Conservation (phyloP, 1,284 basidiomycete species). For the Cryptococcus sp. region DNA sequence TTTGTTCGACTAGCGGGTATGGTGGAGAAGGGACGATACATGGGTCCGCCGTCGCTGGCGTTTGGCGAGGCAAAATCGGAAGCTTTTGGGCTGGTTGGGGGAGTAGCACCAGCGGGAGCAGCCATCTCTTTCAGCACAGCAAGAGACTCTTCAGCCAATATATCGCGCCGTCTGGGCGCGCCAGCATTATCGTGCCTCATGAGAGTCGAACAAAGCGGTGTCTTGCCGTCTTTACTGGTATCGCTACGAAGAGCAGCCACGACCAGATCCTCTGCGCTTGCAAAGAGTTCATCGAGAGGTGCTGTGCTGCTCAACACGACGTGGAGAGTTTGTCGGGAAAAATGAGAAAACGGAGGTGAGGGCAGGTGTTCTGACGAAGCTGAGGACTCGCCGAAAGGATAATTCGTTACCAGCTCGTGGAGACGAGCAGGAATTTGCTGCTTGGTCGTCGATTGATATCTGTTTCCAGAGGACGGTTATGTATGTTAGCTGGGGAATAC, state of each 20-base stretch:
- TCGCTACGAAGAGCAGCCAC: too few species aligned
- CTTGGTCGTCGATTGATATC: slow-evolving; percentile 37
- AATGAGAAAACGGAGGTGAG: slow-evolving; percentile 34
- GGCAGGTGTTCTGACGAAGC: slow-evolving; percentile 33
- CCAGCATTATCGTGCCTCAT: neutral
- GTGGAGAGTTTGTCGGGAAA: slow-evolving; percentile 34
- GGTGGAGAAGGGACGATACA: slow-evolving; percentile 24
- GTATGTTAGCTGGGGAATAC: neutral
- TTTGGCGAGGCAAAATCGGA: slow-evolving; percentile 13
- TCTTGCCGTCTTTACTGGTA: neutral
- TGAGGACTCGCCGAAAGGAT: slow-evolving; percentile 38
- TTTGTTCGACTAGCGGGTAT: slow-evolving; percentile 3
- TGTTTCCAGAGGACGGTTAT: slow-evolving; percentile 1
- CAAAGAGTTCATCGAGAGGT: neutral
- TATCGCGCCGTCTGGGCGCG: neutral
- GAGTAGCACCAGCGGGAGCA: neutral
- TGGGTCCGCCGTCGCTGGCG: slow-evolving; percentile 3
- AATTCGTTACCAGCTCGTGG: slow-evolving; percentile 35
- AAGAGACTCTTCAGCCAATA: slow-evolving; percentile 23
- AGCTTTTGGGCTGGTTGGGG: neutral
- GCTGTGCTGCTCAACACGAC: slow-evolving; percentile 13
- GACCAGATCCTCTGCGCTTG: too few species aligned
- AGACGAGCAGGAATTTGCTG: slow-evolving; percentile 39
- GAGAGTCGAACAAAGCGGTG: slow-evolving; percentile 12
- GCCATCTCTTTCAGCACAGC: slow-evolving; percentile 20